These are phyloP conservation scores for Phytopythium cucurbitacearum DNA, from an alignment of 352 stramenopile genomes.

Conservation along the genomic window DNA sequence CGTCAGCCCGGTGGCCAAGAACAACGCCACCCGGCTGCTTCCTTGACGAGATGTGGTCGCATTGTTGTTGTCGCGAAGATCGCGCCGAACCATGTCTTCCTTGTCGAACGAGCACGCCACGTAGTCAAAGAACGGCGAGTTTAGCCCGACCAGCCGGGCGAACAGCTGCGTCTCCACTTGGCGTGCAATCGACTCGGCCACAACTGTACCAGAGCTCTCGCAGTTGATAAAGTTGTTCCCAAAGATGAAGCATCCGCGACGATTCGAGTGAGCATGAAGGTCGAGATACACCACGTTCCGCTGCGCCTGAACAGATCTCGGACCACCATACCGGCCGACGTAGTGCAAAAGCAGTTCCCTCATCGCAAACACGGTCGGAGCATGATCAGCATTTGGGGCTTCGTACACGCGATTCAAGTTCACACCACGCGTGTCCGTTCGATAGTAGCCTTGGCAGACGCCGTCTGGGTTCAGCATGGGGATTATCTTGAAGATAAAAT, in stretches of 20 bases:
- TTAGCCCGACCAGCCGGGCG: conserved; percentile 57
- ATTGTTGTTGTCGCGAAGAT: conserved; percentile 56
- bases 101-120: conserved; percentile 78
- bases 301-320: conserved; percentile 9
- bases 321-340: conserved; percentile 25
- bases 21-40: conserved; percentile 73
- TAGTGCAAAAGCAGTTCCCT: conserved; percentile 44
- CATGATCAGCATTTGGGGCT: conserved; percentile 25
- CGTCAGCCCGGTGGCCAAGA: conserved; percentile 56
- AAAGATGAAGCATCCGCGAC: conserved; percentile 90
- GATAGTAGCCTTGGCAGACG: conserved; percentile 85
- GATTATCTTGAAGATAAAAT: conserved; percentile 89
- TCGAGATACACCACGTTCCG: conserved; percentile 81
- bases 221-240: conserved; percentile 69
- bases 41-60: conserved; percentile 57
- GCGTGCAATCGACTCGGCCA: conserved; percentile 9
- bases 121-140: conserved; percentile 87
- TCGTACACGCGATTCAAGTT: conserved; percentile 91
- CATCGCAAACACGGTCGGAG: conserved; percentile 68
- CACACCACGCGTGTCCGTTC: conserved; percentile 76
- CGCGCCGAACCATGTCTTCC: conserved; percentile 68
- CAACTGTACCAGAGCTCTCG: neutral
- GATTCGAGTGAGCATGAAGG: conserved; percentile 87
- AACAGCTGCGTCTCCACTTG: conserved; percentile 87
- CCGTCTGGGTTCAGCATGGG: conserved; percentile 92